Base-by-base conservation (phyloP, 2,329 filamentous ascomycete genomes). In the Talaromyces sp. region DNA sequence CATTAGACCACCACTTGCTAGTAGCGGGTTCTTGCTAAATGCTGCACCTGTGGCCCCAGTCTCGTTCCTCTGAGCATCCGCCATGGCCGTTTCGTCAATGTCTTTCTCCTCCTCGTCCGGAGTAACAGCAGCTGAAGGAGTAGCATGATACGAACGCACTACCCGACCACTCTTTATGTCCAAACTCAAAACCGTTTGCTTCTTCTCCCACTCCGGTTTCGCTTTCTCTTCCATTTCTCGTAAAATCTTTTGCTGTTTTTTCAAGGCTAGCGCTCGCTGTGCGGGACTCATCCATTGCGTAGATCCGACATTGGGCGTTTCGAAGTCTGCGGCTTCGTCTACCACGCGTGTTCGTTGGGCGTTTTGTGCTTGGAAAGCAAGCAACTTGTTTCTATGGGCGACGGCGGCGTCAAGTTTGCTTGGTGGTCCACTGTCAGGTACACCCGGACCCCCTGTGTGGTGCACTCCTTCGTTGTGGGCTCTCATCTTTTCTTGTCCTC, bases 211-310 rank as follows among this genome's bases (percentile, higher is more conserved):
- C 68, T 96, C 93, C 0, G 93, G 92, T 61, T 86, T 83, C 3
- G 90, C 89, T 70, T 90, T 90, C 88, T 93, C 96, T 72, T 96
- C 91, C 83, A 95, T 89, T 77, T 96, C 92, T 5, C 92, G 83
- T 70, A 96, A 78, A 3, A 93, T 81, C 74, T 90, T 91, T 78
- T 96, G 93, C 78, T 97, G 93, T 65, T 88, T 86, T 78, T 94
- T 96, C 65, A 97, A 80, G 75, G 95, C 92, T 69, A 88, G 83
- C 0, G 93, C 93, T 49, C 93, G 85, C 76, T 96, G 92, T 68
- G 91, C 88, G 0, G 93, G 92, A 17, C 82, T 92, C 59, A 92
- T 90, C 93, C 93, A 97, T 80, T 95, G 89, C 70, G 86, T 92
- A 4, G 85, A 82, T 6, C 87, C 86, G 37, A 81, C 79, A 62